These are phyloP conservation scores for Phytophthora idaei DNA, from an alignment of 352 stramenopile genomes.

Conservation along the genomic window DNA sequence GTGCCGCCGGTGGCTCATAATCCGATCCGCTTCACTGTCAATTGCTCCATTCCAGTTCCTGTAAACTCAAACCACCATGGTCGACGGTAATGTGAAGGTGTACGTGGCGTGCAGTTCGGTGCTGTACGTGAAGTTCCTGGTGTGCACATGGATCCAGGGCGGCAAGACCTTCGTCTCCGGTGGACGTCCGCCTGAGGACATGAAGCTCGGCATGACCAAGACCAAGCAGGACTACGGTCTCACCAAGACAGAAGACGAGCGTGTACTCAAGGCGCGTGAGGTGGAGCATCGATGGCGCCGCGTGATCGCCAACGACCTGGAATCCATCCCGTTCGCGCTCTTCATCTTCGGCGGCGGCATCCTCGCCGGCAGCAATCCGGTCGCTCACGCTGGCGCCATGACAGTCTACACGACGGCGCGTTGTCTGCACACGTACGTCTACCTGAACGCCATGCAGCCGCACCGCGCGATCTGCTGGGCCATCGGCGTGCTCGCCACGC, in stretches of 20 bases:
- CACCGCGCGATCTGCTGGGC: constrained; percentile 23
- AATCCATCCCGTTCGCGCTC: constrained; percentile 30
- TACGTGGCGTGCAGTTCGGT: too few species aligned
- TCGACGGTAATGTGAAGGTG: constrained; percentile 44
- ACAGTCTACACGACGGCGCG: constrained; percentile 45
- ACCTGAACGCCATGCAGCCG: constrained; percentile 47
- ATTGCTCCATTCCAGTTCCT: neutral
- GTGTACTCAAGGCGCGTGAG: too few species aligned
- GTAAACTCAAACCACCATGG: neutral
- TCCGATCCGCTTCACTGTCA: too few species aligned
- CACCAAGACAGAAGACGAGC: too few species aligned
- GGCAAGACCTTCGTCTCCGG: too few species aligned
- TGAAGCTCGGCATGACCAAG: too few species aligned
- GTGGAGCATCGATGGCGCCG: constrained; percentile 49
- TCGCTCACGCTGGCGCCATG: constrained; percentile 44
- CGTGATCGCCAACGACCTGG: constrained; percentile 61
- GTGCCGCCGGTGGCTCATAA: too few species aligned
- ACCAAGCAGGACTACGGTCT: too few species aligned
- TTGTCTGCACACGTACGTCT: constrained; percentile 49
- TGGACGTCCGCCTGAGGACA: too few species aligned
- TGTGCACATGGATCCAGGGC: too few species aligned
- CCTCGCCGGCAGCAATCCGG: neutral
- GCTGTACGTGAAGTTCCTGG: too few species aligned
- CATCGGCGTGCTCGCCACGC: too few species aligned
- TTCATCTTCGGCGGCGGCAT: constrained; percentile 38